A percentile compares a stretch with the other conserved stretches of the same genome.
Conservation (phyloP, 345 rosid species). For the Acer campestre region DNA sequence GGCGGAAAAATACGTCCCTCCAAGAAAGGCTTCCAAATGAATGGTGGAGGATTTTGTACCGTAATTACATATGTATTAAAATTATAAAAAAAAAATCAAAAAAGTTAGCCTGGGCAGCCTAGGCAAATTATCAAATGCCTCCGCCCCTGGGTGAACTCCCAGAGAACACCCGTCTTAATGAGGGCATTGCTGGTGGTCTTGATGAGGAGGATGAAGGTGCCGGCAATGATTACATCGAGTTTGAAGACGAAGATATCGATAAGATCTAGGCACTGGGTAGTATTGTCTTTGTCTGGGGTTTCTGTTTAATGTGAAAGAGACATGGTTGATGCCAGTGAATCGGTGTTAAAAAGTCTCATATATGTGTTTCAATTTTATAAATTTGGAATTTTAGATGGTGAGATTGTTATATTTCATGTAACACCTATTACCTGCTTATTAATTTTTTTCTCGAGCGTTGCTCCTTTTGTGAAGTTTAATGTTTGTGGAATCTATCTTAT, state of each 20-base stretch:
- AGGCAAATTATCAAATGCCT: no score
- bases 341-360: slow-evolving; percentile 15
- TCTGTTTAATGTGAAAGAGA: slow-evolving; percentile 5
- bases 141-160: slow-evolving; percentile 91
- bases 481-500: background rate
- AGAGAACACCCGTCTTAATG: slow-evolving; percentile 65
- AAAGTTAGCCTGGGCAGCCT: no score
- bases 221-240: slow-evolving; percentile 69
- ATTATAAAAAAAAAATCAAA: no score
- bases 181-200: slow-evolving; percentile 65
- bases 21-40: no score
- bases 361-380: slow-evolving; percentile 5
- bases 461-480: background rate
- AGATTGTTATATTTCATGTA: background rate
- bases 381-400: slow-evolving; percentile 10
- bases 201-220: slow-evolving; percentile 58
- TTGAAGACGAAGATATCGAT: slow-evolving; percentile 81
- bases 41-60: no score
- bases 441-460: background rate
- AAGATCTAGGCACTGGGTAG: slow-evolving; percentile 45
- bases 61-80: no score
- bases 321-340: slow-evolving; percentile 8
- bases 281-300: background rate
- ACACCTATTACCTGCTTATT: slow-evolving; percentile 2
- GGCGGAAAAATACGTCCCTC: no score